Conservation (phyloP, 2,329 filamentous ascomycete species). For the Exophiala phaeomuriformis region DNA sequence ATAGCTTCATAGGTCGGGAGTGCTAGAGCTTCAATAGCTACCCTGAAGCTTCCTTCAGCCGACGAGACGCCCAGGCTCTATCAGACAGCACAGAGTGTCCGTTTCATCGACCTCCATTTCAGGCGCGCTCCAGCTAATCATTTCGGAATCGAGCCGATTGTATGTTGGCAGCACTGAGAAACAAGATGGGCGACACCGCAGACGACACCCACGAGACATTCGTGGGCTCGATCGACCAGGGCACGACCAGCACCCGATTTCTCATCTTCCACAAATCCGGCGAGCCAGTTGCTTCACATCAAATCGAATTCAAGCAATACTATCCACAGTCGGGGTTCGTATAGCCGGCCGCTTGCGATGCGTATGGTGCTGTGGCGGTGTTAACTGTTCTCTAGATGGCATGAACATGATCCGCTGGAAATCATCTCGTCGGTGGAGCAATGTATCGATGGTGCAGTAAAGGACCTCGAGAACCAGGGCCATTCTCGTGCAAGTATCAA, state of each 20-base stretch:
- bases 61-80: no score
- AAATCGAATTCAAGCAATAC: constrained; percentile 77
- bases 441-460: constrained; percentile 70
- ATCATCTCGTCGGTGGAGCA: constrained; percentile 66
- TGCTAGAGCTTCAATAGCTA: no score
- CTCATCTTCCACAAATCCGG: constrained; percentile 78
- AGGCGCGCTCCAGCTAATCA: background rate
- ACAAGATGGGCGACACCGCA: constrained; percentile 12
- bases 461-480: constrained; percentile 63
- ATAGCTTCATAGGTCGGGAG: background rate
- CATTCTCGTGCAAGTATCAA: constrained; percentile 61
- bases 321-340: constrained; percentile 73
- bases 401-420: constrained; percentile 77
- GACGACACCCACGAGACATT: constrained; percentile 49
- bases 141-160: background rate
- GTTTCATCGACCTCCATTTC: background rate
- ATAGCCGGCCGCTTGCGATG: background rate
- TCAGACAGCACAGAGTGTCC: background rate
- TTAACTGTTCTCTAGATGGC: constrained; percentile 55
- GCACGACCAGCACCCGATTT: constrained; percentile 82
- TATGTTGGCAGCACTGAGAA: constrained; percentile 5
- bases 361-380: background rate
- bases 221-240: constrained; percentile 83
- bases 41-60: no score
- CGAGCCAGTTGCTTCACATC: constrained; percentile 70